Evolutionary conservation across 768 basidiomycete genomes (phyloP).

Genomic region (Harrya chromipes): DNA sequence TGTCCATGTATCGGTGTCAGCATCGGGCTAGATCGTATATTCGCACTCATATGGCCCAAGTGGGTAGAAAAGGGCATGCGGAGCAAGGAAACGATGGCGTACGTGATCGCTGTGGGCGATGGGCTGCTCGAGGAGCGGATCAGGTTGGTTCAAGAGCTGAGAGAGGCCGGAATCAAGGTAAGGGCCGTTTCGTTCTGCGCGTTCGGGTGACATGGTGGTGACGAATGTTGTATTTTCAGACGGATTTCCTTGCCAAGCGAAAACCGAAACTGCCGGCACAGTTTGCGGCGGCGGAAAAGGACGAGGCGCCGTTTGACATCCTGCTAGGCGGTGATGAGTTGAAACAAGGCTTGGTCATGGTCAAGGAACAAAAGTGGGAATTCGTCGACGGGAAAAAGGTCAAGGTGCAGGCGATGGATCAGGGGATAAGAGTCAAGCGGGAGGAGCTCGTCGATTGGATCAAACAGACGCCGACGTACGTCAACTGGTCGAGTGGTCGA

Average conservation of each 20-base stretch:
- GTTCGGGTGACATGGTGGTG: not conserved
- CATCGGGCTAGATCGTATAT: conserved; percentile 91
- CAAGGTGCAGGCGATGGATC: conserved; percentile 56
- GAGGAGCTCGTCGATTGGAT: conserved; percentile 63
- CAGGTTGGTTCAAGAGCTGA: conserved; percentile 69
- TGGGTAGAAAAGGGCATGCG: conserved; percentile 78
- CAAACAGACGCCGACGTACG: conserved; percentile 37
- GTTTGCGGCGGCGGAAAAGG: conserved; percentile 86
- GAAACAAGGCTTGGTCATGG: conserved; percentile 76
- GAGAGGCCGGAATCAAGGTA: conserved; percentile 88
- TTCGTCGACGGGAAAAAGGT: conserved; percentile 67
- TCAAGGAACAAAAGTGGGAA: conserved; percentile 91
- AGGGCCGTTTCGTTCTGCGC: not conserved
- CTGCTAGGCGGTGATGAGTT: conserved; percentile 89
- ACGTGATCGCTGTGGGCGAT: conserved; percentile 88
- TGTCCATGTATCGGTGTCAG: conserved; percentile 92
- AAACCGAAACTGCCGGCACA: conserved; percentile 89
- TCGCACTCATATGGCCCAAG: conserved; percentile 85
- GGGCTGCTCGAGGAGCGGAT: conserved; percentile 86
- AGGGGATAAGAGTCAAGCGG: conserved; percentile 64
- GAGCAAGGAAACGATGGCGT: conserved; percentile 91
- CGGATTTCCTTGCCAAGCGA: conserved; percentile 88
- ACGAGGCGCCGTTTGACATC: conserved; percentile 90
- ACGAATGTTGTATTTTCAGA: conserved; percentile 39
- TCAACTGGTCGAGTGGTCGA: conserved; percentile 31